Evolutionary conservation across 176 grass and related monocot genomes (phyloP), one percentile per base, ranked within the genome.

Genomic region (Tillandsia fasciculata): DNA sequence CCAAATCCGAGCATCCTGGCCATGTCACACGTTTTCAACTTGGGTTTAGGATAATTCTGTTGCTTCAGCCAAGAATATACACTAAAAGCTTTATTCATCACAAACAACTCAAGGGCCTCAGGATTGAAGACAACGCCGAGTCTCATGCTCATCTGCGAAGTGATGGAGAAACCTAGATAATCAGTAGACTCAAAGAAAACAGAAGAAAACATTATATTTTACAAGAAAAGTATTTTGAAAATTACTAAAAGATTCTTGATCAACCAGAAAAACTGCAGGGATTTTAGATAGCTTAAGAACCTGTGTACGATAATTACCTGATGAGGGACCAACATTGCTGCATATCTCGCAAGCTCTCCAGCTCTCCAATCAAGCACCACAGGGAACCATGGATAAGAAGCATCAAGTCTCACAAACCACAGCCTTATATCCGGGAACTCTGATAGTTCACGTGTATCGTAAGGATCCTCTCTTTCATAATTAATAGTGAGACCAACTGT

Each of bases 331-430:
- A 96, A 58, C 92, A 96, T 96, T 33, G 92, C 88, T 12, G 92
- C 67, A 64, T 96, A 91, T 48, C 92, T 85, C 1, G 92, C 92
- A n/a, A 96, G 88, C 53, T 96, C 92, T 0, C 88, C 88, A 5
- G 88, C 92, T 91, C 92, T 86, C 92, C 92, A 96, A 66, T 96
- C 92, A 57, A 96, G 86, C 10, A 96, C 80, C 52, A 91, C 92
- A 2, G 92, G 92, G 26, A 96, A 83, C 92, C 92, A 96, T 13
- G 92, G 92, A 73, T 89, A 91, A 68, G 51, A 77, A 10, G 88
- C 81, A 76, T 96, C 92, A 13, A 96, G 85, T 70, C 92, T 76
- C 76, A 96, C 88, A 33, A 96, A 96, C 88, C 92, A 96, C 11
- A 96, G 83, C 64, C 92, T 79, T 57, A 89, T 80, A 11, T 96